phyloP scores from a whole-genome alignment of 1,139 yeast genomes.

The Debaryomycetaceae sp. region DNA sequence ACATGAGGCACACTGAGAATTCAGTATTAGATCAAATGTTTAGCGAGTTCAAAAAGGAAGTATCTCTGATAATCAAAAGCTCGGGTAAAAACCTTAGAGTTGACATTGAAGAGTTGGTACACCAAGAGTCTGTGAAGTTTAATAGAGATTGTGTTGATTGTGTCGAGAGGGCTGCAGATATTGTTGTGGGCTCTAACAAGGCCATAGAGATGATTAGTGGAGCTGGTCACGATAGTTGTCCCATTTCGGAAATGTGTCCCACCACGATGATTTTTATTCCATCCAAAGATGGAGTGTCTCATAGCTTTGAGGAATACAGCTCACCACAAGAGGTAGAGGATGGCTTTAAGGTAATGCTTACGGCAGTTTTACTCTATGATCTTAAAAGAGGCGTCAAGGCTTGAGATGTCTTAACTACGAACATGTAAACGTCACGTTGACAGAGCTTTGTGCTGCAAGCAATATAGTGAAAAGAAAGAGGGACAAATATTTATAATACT shows the following conservation, averaged over 20 bases:
- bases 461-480: too few species aligned
- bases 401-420: too few species aligned
- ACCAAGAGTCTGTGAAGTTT: conserved; percentile 46
- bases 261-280: conserved; percentile 77
- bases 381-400: neutral
- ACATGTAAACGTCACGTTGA: too few species aligned
- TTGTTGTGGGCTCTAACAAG: conserved; percentile 39
- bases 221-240: conserved; percentile 73
- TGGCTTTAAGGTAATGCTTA: conserved; percentile 57
- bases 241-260: conserved; percentile 53
- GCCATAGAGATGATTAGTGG: conserved; percentile 55
- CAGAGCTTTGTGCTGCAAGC: too few species aligned
- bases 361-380: conserved; percentile 58
- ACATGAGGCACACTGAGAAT: conserved; percentile 55
- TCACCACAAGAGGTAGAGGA: conserved; percentile 58
- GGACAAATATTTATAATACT: too few species aligned
- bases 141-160: conserved; percentile 46
- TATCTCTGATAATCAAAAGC: conserved; percentile 12
- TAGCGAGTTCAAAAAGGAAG: conserved; percentile 26
- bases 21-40: conserved; percentile 34
- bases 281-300: conserved; percentile 65
- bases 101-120: neutral
- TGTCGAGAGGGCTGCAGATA: conserved; percentile 20
- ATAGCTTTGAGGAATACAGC: conserved; percentile 64
- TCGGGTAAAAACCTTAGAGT: conserved; percentile 12